Evolutionary conservation across 495 filamentous ascomycete genomes (phyloP).

Genomic region (Talaromyces thailandensis): DNA sequence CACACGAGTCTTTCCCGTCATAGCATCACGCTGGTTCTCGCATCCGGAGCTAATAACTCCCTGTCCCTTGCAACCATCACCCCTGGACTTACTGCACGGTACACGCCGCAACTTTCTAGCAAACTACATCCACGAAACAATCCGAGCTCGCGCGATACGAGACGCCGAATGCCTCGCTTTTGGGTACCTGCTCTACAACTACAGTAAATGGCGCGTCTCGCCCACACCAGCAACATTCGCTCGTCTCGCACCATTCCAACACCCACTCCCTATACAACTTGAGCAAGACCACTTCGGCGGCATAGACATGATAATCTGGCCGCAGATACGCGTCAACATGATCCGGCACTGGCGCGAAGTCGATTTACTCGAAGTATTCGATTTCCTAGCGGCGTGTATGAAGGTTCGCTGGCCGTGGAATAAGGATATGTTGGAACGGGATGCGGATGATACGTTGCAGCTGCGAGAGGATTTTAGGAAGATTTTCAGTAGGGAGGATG

Average conservation of each 20-base stretch:
- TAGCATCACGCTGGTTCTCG: constrained; percentile 10
- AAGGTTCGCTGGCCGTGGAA: constrained; percentile 26
- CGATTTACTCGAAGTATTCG: constrained; percentile 15
- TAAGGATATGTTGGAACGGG: constrained; percentile 15
- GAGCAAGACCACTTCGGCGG: constrained; percentile 13
- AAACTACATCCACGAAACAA: constrained; percentile 14
- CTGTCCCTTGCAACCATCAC: constrained; percentile 15
- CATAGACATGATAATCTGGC: constrained; percentile 16
- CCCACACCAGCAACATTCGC: constrained; percentile 16
- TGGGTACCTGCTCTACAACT: constrained; percentile 17
- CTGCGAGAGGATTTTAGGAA: constrained; percentile 15
- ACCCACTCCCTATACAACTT: constrained; percentile 14
- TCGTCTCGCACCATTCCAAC: constrained; percentile 10
- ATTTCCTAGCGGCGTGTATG: constrained; percentile 17
- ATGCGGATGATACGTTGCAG: constrained; percentile 14
- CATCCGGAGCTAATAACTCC: constrained; percentile 11
- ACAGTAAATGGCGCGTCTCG: constrained; percentile 14
- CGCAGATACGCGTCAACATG: constrained; percentile 15
- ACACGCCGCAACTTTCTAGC: constrained; percentile 18
- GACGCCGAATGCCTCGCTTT: constrained; percentile 18
- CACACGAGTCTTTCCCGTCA: neutral
- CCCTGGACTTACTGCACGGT: constrained; percentile 21
- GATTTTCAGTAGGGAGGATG: constrained; percentile 15
- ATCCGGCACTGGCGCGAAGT: constrained; percentile 16
- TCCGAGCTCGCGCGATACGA: constrained; percentile 16